phyloP scores from a whole-genome alignment of 345 rosid genomes.

The Garcia nutans region DNA sequence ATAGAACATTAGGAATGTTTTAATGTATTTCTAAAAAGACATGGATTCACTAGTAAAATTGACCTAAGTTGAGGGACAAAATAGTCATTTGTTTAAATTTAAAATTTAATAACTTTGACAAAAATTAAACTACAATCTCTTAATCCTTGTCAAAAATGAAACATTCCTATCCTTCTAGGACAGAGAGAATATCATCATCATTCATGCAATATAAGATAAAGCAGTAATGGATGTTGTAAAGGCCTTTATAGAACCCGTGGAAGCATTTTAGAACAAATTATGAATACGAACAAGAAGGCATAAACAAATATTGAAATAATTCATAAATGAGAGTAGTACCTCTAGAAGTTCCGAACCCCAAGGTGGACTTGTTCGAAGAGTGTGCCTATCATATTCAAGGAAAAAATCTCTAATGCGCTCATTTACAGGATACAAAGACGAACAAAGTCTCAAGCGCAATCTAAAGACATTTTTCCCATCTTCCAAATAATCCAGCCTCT shows the following conservation, averaged over 20 bases:
- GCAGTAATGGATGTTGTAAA: not conserved
- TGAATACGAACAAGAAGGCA: not conserved
- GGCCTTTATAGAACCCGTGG: not conserved
- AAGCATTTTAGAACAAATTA: not conserved
- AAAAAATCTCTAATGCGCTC: conserved; percentile 97
- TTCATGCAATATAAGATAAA: no score
- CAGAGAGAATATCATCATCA: no score
- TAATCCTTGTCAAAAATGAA: no score
- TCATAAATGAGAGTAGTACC: conserved; percentile 44
- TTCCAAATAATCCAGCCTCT: conserved; percentile 93
- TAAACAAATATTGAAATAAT: conserved; percentile 2
- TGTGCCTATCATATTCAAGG: conserved; percentile 96
- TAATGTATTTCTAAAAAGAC: no score
- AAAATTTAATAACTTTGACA: no score
- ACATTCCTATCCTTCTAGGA: no score
- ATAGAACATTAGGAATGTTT: no score
- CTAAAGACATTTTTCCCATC: conserved; percentile 87
- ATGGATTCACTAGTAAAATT: no score
- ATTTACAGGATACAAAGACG: conserved; percentile 83
- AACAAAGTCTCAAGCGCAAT: conserved; percentile 87
- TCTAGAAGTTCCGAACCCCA: conserved; percentile 99
- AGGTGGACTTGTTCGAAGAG: conserved; percentile 89
- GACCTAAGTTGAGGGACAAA: no score
- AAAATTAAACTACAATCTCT: no score
- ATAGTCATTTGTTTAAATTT: no score